These are phyloP conservation scores for Ogataea trehaloabstinens DNA, from an alignment of 805 yeast species.

Conservation along the genomic window DNA sequence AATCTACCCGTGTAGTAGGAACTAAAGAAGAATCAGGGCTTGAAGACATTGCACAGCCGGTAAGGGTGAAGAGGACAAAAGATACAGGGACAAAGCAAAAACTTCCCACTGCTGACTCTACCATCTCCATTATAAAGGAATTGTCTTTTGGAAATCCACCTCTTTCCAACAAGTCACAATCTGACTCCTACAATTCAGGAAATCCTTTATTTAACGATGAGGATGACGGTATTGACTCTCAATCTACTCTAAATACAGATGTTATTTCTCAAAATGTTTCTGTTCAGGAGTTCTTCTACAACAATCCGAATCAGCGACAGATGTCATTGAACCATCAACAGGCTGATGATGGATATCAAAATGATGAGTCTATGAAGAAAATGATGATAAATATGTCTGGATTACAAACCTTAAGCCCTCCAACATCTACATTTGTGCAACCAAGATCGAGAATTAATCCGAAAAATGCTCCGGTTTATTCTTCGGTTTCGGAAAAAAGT, in stretches of 20 bases:
- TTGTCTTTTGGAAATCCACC: slow-evolving; percentile 16
- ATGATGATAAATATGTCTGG: slow-evolving; percentile 8
- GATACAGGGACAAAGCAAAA: slow-evolving; percentile 7
- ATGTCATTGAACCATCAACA: slow-evolving; percentile 14
- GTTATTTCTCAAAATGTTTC: slow-evolving; percentile 31
- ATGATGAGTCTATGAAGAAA: slow-evolving; percentile 8
- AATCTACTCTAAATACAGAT: slow-evolving; percentile 11
- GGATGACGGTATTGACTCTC: slow-evolving; percentile 16
- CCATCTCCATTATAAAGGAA: slow-evolving; percentile 27
- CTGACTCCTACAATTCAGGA: slow-evolving; percentile 6
- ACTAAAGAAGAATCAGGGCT: slow-evolving; percentile 14
- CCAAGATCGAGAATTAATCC: slow-evolving; percentile 19
- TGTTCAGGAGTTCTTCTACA: slow-evolving; percentile 54
- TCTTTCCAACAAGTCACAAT: slow-evolving; percentile 8
- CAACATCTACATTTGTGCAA: slow-evolving; percentile 23
- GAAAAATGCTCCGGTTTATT: slow-evolving; percentile 6
- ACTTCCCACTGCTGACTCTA: slow-evolving; percentile 10
- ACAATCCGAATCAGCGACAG: slow-evolving; percentile 26
- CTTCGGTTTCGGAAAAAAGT: slow-evolving; percentile 21
- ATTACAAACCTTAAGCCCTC: slow-evolving; percentile 7
- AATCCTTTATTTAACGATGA: slow-evolving; percentile 9
- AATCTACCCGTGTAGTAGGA: slow-evolving; percentile 11
- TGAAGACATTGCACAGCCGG: slow-evolving; percentile 28
- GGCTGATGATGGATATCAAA: slow-evolving; percentile 9
- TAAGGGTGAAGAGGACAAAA: slow-evolving; percentile 10